phyloP scores from a whole-genome alignment of 2,329 filamentous ascomycete species.

The Lecanicillium sp. region DNA sequence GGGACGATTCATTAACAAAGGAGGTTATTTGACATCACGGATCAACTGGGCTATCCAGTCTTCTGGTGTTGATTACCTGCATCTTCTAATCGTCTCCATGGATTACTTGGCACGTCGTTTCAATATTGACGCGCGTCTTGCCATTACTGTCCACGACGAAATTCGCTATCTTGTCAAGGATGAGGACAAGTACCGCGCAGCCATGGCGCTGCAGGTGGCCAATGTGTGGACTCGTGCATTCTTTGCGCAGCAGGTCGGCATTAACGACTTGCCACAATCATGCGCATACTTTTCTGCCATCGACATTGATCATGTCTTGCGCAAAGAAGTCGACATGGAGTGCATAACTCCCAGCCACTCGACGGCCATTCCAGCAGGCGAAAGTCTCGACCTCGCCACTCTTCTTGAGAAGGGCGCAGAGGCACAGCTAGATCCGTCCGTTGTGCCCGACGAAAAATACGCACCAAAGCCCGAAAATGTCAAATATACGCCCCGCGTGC shows the following conservation, averaged over 20 bases:
- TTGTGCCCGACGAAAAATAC: conserved; percentile 41
- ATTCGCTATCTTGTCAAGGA: conserved; percentile 87
- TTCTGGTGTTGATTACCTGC: conserved; percentile 92
- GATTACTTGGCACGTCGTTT: conserved; percentile 83
- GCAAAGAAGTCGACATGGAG: conserved; percentile 97
- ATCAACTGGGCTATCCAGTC: conserved; percentile 99
- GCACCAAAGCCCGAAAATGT: conserved; percentile 55
- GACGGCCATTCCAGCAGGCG: conserved; percentile 70
- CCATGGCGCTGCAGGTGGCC: conserved; percentile 86
- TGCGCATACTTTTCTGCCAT: conserved; percentile 95
- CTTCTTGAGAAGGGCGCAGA: conserved; percentile 64
- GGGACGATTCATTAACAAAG: conserved; percentile 77
- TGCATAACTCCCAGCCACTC: conserved; percentile 86
- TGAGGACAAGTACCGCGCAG: conserved; percentile 77
- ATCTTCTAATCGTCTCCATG: conserved; percentile 89
- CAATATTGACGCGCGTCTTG: conserved; percentile 74
- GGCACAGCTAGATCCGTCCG: conserved; percentile 60
- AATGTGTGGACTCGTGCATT: conserved; percentile 97
- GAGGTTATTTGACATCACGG: conserved; percentile 86
- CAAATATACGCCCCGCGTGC: conserved; percentile 59
- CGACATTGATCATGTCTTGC: conserved; percentile 89
- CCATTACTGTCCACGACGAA: conserved; percentile 95
- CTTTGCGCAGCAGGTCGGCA: conserved; percentile 95
- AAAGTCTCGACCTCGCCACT: conserved; percentile 74
- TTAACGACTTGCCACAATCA: conserved; percentile 85